phyloP scores from a whole-genome alignment of 2,329 filamentous ascomycete genomes.

The Claviceps digitariae region DNA sequence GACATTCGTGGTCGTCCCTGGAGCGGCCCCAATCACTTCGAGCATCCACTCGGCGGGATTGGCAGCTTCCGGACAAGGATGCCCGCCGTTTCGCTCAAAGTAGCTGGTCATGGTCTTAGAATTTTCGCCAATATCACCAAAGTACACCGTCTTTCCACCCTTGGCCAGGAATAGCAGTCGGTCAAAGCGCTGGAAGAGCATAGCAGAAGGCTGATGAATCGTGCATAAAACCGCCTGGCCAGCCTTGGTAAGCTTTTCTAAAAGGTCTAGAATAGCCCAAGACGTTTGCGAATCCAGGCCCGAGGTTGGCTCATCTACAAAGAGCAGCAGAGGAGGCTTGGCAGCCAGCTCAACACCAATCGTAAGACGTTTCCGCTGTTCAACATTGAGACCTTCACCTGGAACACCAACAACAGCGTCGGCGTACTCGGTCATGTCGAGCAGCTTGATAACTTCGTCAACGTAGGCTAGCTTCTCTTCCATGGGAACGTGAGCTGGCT shows the following conservation, averaged over 20 bases:
- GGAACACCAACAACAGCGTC: slow-evolving; percentile 85
- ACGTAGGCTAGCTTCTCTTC: slow-evolving; percentile 78
- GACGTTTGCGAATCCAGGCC: slow-evolving; percentile 89
- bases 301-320: slow-evolving; percentile 90
- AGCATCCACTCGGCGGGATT: slow-evolving; percentile 80
- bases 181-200: slow-evolving; percentile 87
- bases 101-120: slow-evolving; percentile 56
- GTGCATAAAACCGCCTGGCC: slow-evolving; percentile 94
- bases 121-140: slow-evolving; percentile 63
- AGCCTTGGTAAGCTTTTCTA: slow-evolving; percentile 78
- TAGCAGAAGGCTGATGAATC: slow-evolving; percentile 92
- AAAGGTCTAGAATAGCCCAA: slow-evolving; percentile 77
- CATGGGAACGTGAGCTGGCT: slow-evolving; percentile 58
- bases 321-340: slow-evolving; percentile 77
- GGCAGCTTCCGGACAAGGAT: slow-evolving; percentile 48
- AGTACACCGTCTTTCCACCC: slow-evolving; percentile 69
- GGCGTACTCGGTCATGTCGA: slow-evolving; percentile 83
- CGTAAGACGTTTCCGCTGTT: slow-evolving; percentile 64
- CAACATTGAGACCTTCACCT: slow-evolving; percentile 68
- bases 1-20: slow-evolving; percentile 47
- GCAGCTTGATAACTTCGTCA: slow-evolving; percentile 76
- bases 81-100: slow-evolving; percentile 60
- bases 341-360: slow-evolving; percentile 95
- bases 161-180: slow-evolving; percentile 64
- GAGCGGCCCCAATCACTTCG: slow-evolving; percentile 47